Base-by-base conservation (phyloP, 768 basidiomycete species). In the Tulasnella sp. region DNA sequence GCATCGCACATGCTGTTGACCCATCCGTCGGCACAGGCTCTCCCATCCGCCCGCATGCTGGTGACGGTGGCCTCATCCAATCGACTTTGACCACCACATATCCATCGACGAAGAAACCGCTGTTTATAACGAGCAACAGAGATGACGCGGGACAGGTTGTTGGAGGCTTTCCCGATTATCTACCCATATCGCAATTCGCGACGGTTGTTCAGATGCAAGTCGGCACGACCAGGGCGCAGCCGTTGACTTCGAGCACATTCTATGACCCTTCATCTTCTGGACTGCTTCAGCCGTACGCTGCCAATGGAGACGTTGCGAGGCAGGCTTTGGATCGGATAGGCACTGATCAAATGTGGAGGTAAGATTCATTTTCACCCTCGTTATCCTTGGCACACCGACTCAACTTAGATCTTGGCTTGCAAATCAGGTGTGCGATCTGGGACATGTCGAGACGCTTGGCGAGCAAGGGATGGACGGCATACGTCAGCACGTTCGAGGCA, bases 101-200 rank as follows among this genome's bases (percentile, higher is more conserved):
- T 71, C 84, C 85, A 2, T 64, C 74, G 19, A 75, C 80, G 47
- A 66, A 68, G 58, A 87, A 91, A 68, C 78, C 84, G 3, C 64
- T 93, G 53, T 71, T 95, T 27, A 70, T 92, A 51, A 82, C 88
- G 4, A 86, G 80, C 15, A 84, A 86, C 13, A 70, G 71, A 44
- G 74, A 91, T 67, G 92, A 95, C 66, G 88, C 83, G 0, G 87
- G 78, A 1, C 70, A 72, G n/a, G 73, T 80, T 27, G 82, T 88
- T 64, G 64, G 64, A 19, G 26, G 62, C 17, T 64, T 69, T 60
- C 59, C 65, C 9, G 9, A 23, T 23, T 44, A 68, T 29, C 58
- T 86, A 19, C 69, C 74, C 34, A 68, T 69, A 32, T 64, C 69
- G 2, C 64, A 66, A 17, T 82, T 81, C 64, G 60, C 65, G 13